Evolutionary conservation across 768 basidiomycete genomes (phyloP).

Genomic region (Mycena galopus): DNA sequence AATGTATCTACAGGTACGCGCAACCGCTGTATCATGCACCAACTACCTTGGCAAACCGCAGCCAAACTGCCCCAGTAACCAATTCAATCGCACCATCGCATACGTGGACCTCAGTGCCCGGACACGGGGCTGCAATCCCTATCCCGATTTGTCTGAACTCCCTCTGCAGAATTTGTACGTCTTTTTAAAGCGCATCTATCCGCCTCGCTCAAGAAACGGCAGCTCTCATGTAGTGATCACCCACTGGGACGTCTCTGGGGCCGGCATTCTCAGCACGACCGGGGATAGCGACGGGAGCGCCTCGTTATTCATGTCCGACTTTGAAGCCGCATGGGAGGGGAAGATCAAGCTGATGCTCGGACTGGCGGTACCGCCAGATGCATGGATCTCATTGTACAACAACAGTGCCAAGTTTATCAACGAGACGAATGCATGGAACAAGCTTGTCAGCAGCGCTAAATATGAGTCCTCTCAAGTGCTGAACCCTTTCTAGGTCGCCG

Average conservation of each 20-base stretch:
- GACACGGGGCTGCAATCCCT: constrained; percentile 1
- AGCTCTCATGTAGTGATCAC: constrained; percentile 2
- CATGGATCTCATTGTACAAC: not conserved
- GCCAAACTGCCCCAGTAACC: not conserved
- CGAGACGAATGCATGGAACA: not conserved
- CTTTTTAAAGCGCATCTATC: not conserved
- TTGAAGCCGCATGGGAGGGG: not conserved
- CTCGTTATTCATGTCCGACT: constrained; percentile 3
- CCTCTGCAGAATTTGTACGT: constrained; percentile 1
- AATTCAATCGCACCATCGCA: constrained; percentile 4
- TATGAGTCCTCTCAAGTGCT: not conserved
- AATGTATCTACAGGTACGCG: not conserved
- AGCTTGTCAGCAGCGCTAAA: not conserved
- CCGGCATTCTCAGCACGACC: not conserved
- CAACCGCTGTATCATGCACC: constrained; percentile 1
- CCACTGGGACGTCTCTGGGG: constrained; percentile 4
- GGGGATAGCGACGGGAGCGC: not conserved
- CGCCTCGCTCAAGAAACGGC: not conserved
- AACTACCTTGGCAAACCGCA: not conserved
- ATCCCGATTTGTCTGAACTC: constrained; percentile 2
- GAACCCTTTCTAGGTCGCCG: constrained; percentile 1
- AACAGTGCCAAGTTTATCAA: not conserved
- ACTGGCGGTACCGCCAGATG: not conserved
- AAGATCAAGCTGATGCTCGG: constrained; percentile 8
- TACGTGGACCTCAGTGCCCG: constrained; percentile 1